Conservation (phyloP, 495 filamentous ascomycete genomes). For the Podospora pseudopauciseta region DNA sequence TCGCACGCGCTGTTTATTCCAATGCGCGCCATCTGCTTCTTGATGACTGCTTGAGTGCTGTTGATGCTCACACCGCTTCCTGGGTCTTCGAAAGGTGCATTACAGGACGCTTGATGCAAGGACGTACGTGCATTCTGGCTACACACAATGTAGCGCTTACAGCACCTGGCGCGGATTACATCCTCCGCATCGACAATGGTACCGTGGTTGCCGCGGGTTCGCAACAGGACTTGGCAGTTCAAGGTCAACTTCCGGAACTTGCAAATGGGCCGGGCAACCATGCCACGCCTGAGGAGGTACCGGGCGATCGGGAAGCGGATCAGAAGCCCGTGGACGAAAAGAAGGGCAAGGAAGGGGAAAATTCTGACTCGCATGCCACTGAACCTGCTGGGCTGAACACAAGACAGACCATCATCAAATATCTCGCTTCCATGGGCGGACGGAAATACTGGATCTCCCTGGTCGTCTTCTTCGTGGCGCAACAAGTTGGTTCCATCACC, state of each 20-base stretch:
- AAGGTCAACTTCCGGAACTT: constrained; percentile 15
- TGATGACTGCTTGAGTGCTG: constrained; percentile 8
- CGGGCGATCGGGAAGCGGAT: constrained; percentile 3
- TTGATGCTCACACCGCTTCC: constrained; percentile 10
- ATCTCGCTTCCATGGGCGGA: constrained; percentile 18
- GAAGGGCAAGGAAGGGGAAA: constrained; percentile 3
- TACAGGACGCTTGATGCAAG: constrained; percentile 14
- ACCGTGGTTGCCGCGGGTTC: constrained; percentile 12
- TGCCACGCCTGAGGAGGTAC: constrained; percentile 1
- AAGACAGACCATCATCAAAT: constrained; percentile 12
- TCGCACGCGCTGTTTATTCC: constrained; percentile 6
- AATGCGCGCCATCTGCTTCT: neutral
- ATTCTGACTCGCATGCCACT: constrained; percentile 8
- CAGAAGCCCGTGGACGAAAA: constrained; percentile 3
- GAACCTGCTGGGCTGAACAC: constrained; percentile 10
- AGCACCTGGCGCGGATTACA: constrained; percentile 1
- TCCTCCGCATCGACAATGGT: constrained; percentile 12
- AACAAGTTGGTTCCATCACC: constrained; percentile 17
- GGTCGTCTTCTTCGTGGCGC: constrained; percentile 16
- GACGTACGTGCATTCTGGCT: constrained; percentile 20
- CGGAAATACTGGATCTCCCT: constrained; percentile 16
- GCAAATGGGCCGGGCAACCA: constrained; percentile 5
- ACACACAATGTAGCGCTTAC: constrained; percentile 20
- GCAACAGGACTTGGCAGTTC: constrained; percentile 9
- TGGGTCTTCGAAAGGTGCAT: constrained; percentile 17